A percentile compares a stretch with the other conserved stretches of the same genome.
phyloP scores from a whole-genome alignment of 2,329 filamentous ascomycete species.

The Grosmannia huntii region DNA sequence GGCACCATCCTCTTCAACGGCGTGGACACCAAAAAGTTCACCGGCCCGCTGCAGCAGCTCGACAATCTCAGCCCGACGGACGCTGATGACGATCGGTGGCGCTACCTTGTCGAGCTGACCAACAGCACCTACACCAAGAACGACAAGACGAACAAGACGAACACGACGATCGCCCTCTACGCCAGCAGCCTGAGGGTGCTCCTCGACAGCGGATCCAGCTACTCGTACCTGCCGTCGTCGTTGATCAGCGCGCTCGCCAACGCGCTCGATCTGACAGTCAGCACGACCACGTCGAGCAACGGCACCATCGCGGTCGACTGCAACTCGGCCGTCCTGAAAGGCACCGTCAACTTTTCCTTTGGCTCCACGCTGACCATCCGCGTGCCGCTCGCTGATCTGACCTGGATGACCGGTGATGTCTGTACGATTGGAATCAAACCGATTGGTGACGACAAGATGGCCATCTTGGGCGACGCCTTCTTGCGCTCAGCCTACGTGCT shows the following conservation, averaged over 20 bases:
- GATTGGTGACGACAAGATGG: neutral
- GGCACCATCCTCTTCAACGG: conserved; percentile 30
- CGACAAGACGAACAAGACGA: conserved; percentile 16
- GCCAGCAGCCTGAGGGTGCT: conserved; percentile 31
- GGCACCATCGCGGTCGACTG: conserved; percentile 16
- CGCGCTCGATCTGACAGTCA: conserved; percentile 22
- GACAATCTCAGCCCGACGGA: conserved; percentile 17
- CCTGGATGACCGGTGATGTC: conserved; percentile 13
- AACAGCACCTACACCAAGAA: conserved; percentile 21
- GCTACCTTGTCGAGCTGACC: conserved; percentile 30
- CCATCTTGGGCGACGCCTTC: conserved; percentile 17
- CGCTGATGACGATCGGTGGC: conserved; percentile 11
- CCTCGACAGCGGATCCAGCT: conserved; percentile 54
- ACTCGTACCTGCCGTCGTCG: conserved; percentile 50
- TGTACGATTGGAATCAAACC: conserved; percentile 14
- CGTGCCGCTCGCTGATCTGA: conserved; percentile 26
- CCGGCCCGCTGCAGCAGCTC: conserved; percentile 20
- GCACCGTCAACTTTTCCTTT: conserved; percentile 26
- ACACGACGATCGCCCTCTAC: conserved; percentile 10
- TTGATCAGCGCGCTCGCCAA: conserved; percentile 34
- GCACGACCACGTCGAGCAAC: conserved; percentile 20
- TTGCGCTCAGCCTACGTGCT: conserved; percentile 15
- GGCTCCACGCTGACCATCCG: conserved; percentile 22
- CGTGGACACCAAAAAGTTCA: conserved; percentile 32
- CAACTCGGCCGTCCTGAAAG: conserved; percentile 17